These are phyloP conservation scores for Trichoderma polysporum DNA, from an alignment of 2,329 filamentous ascomycete genomes.

Conservation along the genomic window DNA sequence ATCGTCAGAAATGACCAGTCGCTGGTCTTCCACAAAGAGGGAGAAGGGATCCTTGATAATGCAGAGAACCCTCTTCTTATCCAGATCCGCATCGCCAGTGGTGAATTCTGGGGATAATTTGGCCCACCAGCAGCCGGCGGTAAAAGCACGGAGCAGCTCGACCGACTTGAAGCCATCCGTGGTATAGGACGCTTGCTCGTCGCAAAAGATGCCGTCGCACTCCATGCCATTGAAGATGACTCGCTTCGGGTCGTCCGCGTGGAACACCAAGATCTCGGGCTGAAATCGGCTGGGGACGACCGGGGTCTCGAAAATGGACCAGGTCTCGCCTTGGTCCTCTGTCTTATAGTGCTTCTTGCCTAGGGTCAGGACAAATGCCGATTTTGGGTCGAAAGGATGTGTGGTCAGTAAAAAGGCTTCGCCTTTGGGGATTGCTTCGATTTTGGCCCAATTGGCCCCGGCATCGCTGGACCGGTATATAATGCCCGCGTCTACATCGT, in stretches of 20 bases:
- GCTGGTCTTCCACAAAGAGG: conserved; percentile 69
- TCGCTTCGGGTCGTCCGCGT: conserved; percentile 78
- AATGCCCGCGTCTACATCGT: conserved; percentile 61
- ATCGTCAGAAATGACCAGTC: conserved; percentile 76
- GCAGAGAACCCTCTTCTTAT: conserved; percentile 74
- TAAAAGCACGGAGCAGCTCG: conserved; percentile 64
- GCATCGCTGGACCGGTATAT: conserved; percentile 80
- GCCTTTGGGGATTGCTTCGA: conserved; percentile 64
- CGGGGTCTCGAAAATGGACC: conserved; percentile 70
- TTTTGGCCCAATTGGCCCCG: conserved; percentile 70
- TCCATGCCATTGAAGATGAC: conserved; percentile 80
- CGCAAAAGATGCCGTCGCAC: conserved; percentile 64
- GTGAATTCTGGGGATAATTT: conserved; percentile 73
- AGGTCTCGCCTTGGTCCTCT: conserved; percentile 76
- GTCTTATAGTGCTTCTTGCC: conserved; percentile 77
- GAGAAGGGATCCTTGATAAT: conserved; percentile 73
- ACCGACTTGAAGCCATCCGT: conserved; percentile 77
- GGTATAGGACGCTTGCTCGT: conserved; percentile 70
- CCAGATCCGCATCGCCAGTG: conserved; percentile 62
- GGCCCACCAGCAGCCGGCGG: conserved; percentile 83
- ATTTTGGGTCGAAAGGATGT: conserved; percentile 75
- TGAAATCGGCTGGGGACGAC: conserved; percentile 56
- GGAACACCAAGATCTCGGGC: conserved; percentile 64
- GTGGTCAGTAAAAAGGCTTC: conserved; percentile 63
- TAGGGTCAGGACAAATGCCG: conserved; percentile 76